Evolutionary conservation across 305 asterid species (phyloP), one percentile per base, ranked within the genome.

Genomic region (Fraxinus ornus): DNA sequence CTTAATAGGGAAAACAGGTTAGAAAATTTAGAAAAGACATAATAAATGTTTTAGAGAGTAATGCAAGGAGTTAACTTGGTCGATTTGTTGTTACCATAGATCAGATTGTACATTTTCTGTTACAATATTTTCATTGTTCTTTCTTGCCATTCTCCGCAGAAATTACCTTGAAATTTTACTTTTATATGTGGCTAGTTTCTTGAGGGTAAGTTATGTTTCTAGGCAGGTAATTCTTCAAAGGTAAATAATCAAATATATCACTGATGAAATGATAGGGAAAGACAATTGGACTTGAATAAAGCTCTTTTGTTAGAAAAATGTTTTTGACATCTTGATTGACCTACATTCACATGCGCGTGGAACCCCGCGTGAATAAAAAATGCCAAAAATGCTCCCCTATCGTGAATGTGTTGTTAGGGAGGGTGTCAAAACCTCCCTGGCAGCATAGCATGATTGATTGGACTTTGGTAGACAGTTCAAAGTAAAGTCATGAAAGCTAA

Each of bases 51-150:
- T 77, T 41, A 72, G 35, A 37, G 22, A 64, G 36, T 74, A 7
- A 75, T 79, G 86, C 83, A 13, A 30, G 33, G 39, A 70, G 36
- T 28, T 26, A 10, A 28, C 75, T 70, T 66, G 17, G 19, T 66
- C 36, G 0, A 24, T 66, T 22, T 26, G 7, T 30, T 10, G 19
- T 70, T 68, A 70, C 41, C 39, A 70, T 28, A 30, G 41, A 70
- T 28, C 37, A 2, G 39, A 30, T 12, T 70, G 75, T 70, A 70
- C 75, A 70, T 70, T 70, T 70, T 70, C 21, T 4, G 39, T 70
- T 30, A 30, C 41, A 30, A 13, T 70, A 70, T 66, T 66, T 66
- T 66, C 35, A 12, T 24, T 0, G 17, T 66, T 66, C 73, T 70
- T 70, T 70, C 21, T 32, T 70, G 1, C 37, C 37, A 13, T 70